Conservation (phyloP, 225 moss, liverwort and hornwort species). For the Bryoerythrophyllum caledonicum region DNA sequence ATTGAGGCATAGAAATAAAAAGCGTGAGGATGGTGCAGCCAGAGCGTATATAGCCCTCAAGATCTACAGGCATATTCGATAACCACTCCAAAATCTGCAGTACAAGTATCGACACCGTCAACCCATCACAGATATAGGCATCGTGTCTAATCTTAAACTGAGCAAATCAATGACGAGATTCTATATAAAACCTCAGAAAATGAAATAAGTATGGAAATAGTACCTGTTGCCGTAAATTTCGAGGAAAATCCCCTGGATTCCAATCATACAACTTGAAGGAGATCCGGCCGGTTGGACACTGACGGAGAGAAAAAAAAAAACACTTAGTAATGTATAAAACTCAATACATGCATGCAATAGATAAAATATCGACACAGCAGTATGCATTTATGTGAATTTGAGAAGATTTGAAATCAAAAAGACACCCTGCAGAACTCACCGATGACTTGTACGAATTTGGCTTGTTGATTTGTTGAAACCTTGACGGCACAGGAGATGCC, state of each 20-base stretch:
- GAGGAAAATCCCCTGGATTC: conserved; percentile 99
- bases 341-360: neutral
- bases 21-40: conserved; percentile 97
- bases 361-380: conserved; percentile 19
- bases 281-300: conserved; percentile 93
- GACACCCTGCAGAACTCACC: conserved; percentile 43
- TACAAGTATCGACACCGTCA: conserved; percentile 15
- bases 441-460: conserved; percentile 64
- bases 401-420: neutral
- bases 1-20: conserved; percentile 81
- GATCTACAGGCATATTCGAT: conserved; percentile 95
- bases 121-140: neutral
- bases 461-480: conserved; percentile 34
- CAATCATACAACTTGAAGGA: conserved; percentile 99
- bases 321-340: neutral
- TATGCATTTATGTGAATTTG: neutral
- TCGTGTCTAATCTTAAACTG: neutral
- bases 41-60: conserved; percentile 97
- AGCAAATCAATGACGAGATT: neutral
- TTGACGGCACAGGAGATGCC: conserved; percentile 45
- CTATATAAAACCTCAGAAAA: neutral
- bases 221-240: conserved; percentile 93
- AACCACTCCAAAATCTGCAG: conserved; percentile 90
- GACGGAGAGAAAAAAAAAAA: conserved; percentile 24
- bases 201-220: neutral